Evolutionary conservation across 345 rosid species (phyloP), one percentile per base, ranked within the genome.

Genomic region (Iberis pinnata): DNA sequence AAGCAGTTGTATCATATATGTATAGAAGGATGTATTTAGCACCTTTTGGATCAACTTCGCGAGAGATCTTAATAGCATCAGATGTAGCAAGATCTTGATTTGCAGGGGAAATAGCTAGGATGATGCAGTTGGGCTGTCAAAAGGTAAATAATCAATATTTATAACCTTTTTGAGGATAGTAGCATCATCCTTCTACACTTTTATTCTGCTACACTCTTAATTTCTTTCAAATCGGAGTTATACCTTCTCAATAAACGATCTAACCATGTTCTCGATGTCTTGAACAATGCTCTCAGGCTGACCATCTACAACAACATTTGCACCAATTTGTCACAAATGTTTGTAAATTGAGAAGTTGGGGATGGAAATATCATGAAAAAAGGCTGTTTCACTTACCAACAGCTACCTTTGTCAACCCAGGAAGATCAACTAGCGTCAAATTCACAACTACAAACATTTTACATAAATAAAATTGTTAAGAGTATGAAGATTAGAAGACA

Each of bases 41-140:
- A 84, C 96, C 98, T 81, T 70, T 90, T 32, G 98, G 96, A 68
- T 90, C 98, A 50, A 90, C 92, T 77, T 90, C 96, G 59, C 98
- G 93, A 59, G 92, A 81, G 56, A 90, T 87, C 76, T 79, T 87
- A 75, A 90, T 90, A 43, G 98, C 98, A 75, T 90, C 96, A 18
- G 96, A 87, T 12, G 98, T 90, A 20, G 98, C 98, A 63, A 90
- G 96, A 81, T 90, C 98, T 70, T 90, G 98, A 75, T 87, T 90
- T 60, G 98, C 98, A 49, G 96, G 98, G 63, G 98, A 90, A 72
- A 90, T 87, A 61, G 98, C 98, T 29, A 90, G 68, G 63, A 87
- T 82, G 61, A 90, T 90, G 55, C 88, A 79, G 67, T 90, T 90
- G 58, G 98, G 92, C 96, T 90, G 88, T 75, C 75, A 73, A 37